Conservation (phyloP, 495 filamentous ascomycete genomes). For the Aspergillus biplanus region DNA sequence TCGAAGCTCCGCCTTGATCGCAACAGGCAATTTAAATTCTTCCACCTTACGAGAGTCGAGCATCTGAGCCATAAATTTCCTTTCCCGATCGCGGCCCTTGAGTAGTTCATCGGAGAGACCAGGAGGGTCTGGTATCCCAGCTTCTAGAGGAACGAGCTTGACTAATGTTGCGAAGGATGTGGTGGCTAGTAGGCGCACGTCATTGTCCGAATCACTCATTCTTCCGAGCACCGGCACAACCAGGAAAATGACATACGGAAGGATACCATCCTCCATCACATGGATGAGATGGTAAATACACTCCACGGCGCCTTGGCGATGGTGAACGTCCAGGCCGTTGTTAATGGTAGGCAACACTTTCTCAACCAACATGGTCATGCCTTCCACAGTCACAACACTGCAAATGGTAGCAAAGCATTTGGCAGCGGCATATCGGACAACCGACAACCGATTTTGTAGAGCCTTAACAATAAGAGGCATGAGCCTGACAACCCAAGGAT, state of each 20-base stretch:
- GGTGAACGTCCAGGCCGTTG: conserved; percentile 81
- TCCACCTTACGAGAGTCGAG: conserved; percentile 95
- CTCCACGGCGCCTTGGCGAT: conserved; percentile 92
- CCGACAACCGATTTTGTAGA: conserved; percentile 81
- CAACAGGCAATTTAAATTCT: conserved; percentile 87
- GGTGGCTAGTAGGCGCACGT: conserved; percentile 90
- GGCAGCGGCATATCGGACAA: conserved; percentile 93
- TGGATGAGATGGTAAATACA: conserved; percentile 94
- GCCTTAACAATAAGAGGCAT: conserved; percentile 87
- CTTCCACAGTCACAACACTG: conserved; percentile 90
- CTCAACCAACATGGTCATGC: conserved; percentile 95
- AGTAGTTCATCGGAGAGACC: conserved; percentile 87
- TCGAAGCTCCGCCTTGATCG: conserved; percentile 93
- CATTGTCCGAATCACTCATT: conserved; percentile 99
- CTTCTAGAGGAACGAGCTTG: conserved; percentile 97
- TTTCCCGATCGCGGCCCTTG: conserved; percentile 85
- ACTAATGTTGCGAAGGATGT: conserved; percentile 97
- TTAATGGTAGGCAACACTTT: conserved; percentile 88
- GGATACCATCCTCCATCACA: conserved; percentile 94
- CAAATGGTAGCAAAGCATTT: conserved; percentile 98
- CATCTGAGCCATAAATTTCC: conserved; percentile 96
- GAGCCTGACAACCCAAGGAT: conserved; percentile 76
- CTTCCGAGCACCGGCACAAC: conserved; percentile 96
- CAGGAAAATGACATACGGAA: conserved; percentile 98
- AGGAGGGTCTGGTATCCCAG: conserved; percentile 94